A percentile compares a stretch with the other conserved stretches of the same genome.
Conservation (phyloP, 2,329 filamentous ascomycete species). For the Arthrobotrys conoides region DNA sequence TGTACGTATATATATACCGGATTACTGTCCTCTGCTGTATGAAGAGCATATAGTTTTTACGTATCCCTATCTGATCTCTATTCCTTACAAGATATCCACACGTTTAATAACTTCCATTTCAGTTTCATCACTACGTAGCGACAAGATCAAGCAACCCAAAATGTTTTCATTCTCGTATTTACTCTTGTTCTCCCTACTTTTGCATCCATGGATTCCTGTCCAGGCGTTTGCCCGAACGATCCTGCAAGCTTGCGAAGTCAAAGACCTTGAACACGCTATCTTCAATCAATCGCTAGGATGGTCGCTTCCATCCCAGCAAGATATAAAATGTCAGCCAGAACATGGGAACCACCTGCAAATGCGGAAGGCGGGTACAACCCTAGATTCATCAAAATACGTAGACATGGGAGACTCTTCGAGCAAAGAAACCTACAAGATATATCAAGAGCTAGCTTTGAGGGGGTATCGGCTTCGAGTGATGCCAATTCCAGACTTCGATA, state of each 20-base stretch:
- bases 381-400: neutral
- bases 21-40: too few species aligned
- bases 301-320: neutral
- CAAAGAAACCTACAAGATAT: neutral
- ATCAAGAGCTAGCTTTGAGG: constrained; percentile 1
- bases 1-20: too few species aligned
- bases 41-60: too few species aligned
- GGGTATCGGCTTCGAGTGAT: neutral
- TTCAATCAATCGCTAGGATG: neutral
- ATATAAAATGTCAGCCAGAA: neutral
- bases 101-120: too few species aligned
- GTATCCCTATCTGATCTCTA: too few species aligned
- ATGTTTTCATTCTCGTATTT: neutral
- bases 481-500: neutral
- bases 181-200: neutral
- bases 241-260: neutral
- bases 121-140: too few species aligned
- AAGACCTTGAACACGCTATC: neutral
- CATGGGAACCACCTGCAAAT: neutral
- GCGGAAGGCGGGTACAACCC: neutral
- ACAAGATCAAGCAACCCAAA: too few species aligned
- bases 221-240: neutral
- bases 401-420: neutral
- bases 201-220: neutral
- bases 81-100: too few species aligned